Evolutionary conservation across 495 filamentous ascomycete genomes (phyloP), one percentile per base, ranked within the genome.

Genomic region (Hyaloscypha bicolor): DNA sequence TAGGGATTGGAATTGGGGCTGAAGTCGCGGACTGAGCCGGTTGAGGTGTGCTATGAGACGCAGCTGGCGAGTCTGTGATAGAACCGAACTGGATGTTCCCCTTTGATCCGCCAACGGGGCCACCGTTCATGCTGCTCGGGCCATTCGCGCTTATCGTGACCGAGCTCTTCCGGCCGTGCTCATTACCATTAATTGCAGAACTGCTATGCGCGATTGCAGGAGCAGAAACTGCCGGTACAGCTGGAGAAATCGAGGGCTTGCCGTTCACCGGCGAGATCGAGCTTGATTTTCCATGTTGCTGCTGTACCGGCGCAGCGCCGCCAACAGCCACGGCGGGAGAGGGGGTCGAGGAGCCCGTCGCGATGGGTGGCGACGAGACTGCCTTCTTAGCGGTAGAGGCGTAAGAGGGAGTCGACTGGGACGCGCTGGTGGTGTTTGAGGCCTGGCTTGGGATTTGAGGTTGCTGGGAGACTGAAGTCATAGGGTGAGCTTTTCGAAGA

Each of bases 131-230:
- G 31, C 88, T 88, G 62, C 83, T 89, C 16, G 91, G 86, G 45
- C 90, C 91, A 67, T 88, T 86, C 58, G 92, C 89, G 73, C 84
- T 93, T 79, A 97, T 96, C 63, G 92, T 95, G 65, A 97, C 90
- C 21, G 93, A 94, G 63, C 88, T 87, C 79, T 95, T 95, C 66
- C 91, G 86, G 68, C 79, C 84, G 80, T 97, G 94, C 55, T 87
- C 80, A 69, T 87, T 87, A 72, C 88, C 87, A 81, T 89, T 90
- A 65, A 89, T 86, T 62, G 78, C 71, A 59, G 79, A 74, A 35
- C 76, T 74, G 56, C 79, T 76, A 62, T 74, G 72, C 48, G 79
- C 74, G 35, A 82, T 80, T 51, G 79, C 72, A 57, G 86, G 86
- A 69, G 76, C 68, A 64, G 73, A 72, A 56, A 82, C 81, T 60